Conservation (phyloP, 352 stramenopile genomes). For the Thalassiosira pacifica region DNA sequence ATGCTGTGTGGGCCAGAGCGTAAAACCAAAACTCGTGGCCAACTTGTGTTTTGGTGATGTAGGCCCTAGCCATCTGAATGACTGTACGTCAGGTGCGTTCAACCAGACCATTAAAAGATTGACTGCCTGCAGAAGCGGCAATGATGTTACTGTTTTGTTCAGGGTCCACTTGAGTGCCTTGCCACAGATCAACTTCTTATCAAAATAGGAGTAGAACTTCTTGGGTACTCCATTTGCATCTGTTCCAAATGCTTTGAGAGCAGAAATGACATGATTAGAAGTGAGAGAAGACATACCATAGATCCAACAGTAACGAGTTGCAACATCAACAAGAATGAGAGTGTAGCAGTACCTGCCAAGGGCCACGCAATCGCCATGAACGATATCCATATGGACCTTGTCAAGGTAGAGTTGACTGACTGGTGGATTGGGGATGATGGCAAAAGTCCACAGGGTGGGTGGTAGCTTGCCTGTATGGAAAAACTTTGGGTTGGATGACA, state of each 20-base stretch:
- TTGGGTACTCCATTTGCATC: neutral
- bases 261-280: slow-evolving; percentile 6
- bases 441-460: slow-evolving; percentile 1
- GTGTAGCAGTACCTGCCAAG: slow-evolving; percentile 2
- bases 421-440: slow-evolving; percentile 11
- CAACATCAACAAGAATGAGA: slow-evolving; percentile 14
- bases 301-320: slow-evolving; percentile 20
- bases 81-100: slow-evolving; percentile 26
- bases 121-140: neutral
- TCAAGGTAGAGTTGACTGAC: slow-evolving; percentile 18
- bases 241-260: neutral
- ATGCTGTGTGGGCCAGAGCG: neutral
- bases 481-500: slow-evolving; percentile 8
- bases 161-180: slow-evolving; percentile 1
- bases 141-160: slow-evolving; percentile 9
- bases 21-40: slow-evolving; percentile 1
- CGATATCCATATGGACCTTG: slow-evolving; percentile 34
- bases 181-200: slow-evolving; percentile 17
- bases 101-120: slow-evolving; percentile 18
- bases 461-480: slow-evolving; percentile 21
- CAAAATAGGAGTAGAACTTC: slow-evolving; percentile 9
- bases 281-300: slow-evolving; percentile 7
- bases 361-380: slow-evolving; percentile 11
- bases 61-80: slow-evolving; percentile 10
- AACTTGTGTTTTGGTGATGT: slow-evolving; percentile 14